Percentiles rank a stretch among this genome's conserved stretches.
phyloP scores from a whole-genome alignment of 2,329 filamentous ascomycete species.

The Ceratocystis albifundus region DNA sequence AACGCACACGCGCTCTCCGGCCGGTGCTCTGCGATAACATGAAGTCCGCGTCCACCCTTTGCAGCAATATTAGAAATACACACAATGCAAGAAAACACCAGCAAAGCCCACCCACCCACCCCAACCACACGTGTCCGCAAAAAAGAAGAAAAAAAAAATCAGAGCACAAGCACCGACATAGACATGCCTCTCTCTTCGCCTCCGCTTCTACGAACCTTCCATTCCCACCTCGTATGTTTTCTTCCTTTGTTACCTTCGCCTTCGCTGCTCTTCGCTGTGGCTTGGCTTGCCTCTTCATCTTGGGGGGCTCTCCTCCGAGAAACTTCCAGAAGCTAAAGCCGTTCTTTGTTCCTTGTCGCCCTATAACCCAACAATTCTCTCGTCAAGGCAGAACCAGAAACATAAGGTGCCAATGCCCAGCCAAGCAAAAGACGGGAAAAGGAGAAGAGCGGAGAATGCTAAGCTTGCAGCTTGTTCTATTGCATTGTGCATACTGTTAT shows the following conservation, averaged over 20 bases:
- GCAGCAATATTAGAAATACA: neutral
- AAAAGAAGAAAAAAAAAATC: no score
- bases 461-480: no score
- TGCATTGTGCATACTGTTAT: no score
- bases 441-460: neutral
- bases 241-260: neutral
- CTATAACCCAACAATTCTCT: constrained; percentile 7
- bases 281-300: neutral
- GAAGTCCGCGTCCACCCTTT: neutral
- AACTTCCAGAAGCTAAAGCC: constrained; percentile 9
- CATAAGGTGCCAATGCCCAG: neutral
- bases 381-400: neutral
- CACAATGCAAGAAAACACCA: neutral
- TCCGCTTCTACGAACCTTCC: neutral
- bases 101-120: neutral
- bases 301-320: neutral
- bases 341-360: neutral
- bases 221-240: neutral
- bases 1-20: neutral
- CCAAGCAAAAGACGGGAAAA: neutral
- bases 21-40: neutral
- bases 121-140: neutral
- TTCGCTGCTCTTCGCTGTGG: neutral
- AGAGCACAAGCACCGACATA: neutral
- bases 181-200: neutral